These are phyloP conservation scores for Cajanus cajan DNA, from an alignment of 306 rosid genomes.

Conservation along the genomic window DNA sequence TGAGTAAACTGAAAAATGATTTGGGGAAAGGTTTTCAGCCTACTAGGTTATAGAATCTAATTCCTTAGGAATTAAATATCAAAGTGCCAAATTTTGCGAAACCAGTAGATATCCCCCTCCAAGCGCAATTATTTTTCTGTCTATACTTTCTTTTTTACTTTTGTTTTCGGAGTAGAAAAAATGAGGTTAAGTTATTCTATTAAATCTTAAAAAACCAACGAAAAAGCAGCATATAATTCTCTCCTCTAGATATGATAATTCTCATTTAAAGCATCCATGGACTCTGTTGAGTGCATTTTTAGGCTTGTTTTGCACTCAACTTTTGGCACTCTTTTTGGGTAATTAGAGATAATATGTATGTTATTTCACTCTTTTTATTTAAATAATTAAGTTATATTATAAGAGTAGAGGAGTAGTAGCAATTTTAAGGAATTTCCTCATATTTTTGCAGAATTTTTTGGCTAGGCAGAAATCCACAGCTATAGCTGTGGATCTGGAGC, in stretches of 20 bases:
- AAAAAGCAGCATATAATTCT: neutral
- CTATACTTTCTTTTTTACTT: neutral
- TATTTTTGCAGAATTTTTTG: too few relatives aligned
- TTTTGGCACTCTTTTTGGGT: too few relatives aligned
- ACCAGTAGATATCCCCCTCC: neutral
- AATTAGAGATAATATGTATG: too few relatives aligned
- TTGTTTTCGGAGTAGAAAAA: neutral
- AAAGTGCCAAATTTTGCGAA: neutral
- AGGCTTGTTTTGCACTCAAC: too few relatives aligned
- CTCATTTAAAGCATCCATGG: neutral
- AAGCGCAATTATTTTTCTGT: neutral
- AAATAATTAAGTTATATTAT: too few relatives aligned
- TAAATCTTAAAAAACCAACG: neutral
- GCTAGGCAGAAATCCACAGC: too few relatives aligned
- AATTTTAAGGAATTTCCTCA: too few relatives aligned
- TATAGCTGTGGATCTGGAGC: too few relatives aligned
- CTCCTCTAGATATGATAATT: neutral
- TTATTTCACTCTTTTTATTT: too few relatives aligned
- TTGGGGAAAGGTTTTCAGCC: constrained; percentile 23
- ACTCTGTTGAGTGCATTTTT: too few relatives aligned
- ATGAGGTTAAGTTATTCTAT: neutral
- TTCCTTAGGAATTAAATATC: constrained; percentile 1
- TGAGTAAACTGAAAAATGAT: constrained; percentile 5
- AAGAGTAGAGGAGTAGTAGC: too few relatives aligned
- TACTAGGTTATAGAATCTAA: constrained; percentile 27